Percentiles rank a stretch among this genome's conserved stretches.
These are phyloP conservation scores for Arthrobotrys sinensis DNA, from an alignment of 2,329 filamentous ascomycete genomes.

Conservation along the genomic window DNA sequence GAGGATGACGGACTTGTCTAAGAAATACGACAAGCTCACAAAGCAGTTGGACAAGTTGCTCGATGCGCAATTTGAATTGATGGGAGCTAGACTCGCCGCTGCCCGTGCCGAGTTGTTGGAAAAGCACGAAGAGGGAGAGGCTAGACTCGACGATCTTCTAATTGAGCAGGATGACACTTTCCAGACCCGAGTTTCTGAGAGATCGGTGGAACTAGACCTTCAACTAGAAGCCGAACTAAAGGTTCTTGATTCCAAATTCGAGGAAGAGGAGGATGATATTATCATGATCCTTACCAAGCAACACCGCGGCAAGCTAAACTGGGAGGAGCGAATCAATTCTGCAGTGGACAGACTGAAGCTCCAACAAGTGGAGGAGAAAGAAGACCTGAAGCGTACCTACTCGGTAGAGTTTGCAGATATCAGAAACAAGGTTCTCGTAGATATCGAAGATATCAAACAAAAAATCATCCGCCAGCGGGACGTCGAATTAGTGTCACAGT, in stretches of 20 bases:
- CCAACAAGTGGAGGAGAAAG: slow-evolving; percentile 49
- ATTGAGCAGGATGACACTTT: slow-evolving; percentile 49
- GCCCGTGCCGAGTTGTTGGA: slow-evolving; percentile 40
- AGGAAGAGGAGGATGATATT: slow-evolving; percentile 57
- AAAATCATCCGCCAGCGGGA: slow-evolving; percentile 40
- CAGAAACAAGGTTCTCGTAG: slow-evolving; percentile 33
- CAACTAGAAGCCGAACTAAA: slow-evolving; percentile 47
- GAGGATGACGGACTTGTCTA: slow-evolving; percentile 52
- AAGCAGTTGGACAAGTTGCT: slow-evolving; percentile 50
- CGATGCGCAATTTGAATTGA: slow-evolving; percentile 41
- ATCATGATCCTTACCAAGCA: slow-evolving; percentile 42
- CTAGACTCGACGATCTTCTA: slow-evolving; percentile 37
- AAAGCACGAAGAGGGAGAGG: slow-evolving; percentile 53
- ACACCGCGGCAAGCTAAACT: slow-evolving; percentile 48
- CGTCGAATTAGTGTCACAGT: slow-evolving; percentile 35
- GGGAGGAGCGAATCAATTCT: slow-evolving; percentile 50
- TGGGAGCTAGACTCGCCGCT: slow-evolving; percentile 39
- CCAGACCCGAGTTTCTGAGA: slow-evolving; percentile 47
- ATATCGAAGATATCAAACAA: slow-evolving; percentile 46
- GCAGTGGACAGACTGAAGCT: slow-evolving; percentile 44
- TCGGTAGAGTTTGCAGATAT: slow-evolving; percentile 37
- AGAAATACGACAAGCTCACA: slow-evolving; percentile 55
- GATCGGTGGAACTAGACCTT: slow-evolving; percentile 47
- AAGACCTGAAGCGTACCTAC: slow-evolving; percentile 43
- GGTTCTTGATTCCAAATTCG: slow-evolving; percentile 47